A percentile compares a stretch with the other conserved stretches of the same genome.
These are phyloP conservation scores for Sistotremastrum niveocremeum DNA, from an alignment of 768 basidiomycete genomes.

Conservation along the genomic window DNA sequence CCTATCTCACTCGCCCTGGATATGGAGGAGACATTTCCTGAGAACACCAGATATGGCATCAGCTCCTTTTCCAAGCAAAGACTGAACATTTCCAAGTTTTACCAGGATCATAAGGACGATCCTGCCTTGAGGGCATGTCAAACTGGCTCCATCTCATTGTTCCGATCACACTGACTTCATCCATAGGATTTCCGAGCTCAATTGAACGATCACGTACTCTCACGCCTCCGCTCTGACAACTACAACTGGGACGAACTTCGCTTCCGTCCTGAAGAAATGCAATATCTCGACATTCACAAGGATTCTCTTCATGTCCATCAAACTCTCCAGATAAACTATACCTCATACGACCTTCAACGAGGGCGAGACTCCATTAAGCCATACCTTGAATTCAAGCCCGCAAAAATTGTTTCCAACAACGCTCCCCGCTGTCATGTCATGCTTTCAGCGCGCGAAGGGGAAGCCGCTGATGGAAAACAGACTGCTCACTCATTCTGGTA, in stretches of 20 bases:
- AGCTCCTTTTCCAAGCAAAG: no score
- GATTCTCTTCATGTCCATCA: constrained; percentile 1
- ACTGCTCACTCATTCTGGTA: constrained; percentile 24
- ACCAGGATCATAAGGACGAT: not conserved
- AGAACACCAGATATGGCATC: no score
- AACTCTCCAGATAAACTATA: constrained; percentile 23
- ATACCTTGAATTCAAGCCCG: no score
- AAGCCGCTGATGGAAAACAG: not conserved
- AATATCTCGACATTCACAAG: not conserved
- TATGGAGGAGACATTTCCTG: no score
- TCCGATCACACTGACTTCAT: not conserved
- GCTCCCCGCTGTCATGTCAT: constrained; percentile 21
- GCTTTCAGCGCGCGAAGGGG: constrained; percentile 13
- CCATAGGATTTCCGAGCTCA: constrained; percentile 10
- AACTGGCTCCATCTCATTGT: not conserved
- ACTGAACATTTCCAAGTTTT: no score
- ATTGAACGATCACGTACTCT: constrained; percentile 14
- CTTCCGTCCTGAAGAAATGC: not conserved
- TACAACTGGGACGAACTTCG: constrained; percentile 14
- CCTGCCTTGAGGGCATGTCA: not conserved
- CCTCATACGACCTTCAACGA: constrained; percentile 28
- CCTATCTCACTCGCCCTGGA: no score
- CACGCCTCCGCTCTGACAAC: constrained; percentile 4
- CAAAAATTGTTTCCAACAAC: no score
- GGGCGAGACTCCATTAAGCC: constrained; percentile 29